Evolutionary conservation across 2,329 filamentous ascomycete species (phyloP).

Genomic region (Nannizzia gypsea): DNA sequence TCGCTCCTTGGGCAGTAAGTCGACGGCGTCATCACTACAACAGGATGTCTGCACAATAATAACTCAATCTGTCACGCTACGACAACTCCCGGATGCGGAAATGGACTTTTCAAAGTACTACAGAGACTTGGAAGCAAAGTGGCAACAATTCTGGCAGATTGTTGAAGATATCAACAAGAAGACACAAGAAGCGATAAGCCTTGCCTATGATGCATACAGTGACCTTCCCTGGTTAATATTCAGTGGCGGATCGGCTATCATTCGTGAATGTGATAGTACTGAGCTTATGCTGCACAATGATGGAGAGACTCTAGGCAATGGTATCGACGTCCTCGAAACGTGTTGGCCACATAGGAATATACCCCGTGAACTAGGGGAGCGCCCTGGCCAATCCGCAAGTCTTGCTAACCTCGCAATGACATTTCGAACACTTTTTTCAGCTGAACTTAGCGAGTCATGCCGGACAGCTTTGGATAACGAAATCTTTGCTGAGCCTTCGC

Average conservation of each 20-base stretch:
- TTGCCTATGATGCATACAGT: constrained; percentile 59
- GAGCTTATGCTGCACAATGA: constrained; percentile 66
- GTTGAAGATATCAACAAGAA: constrained; percentile 77
- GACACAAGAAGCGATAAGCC: constrained; percentile 65
- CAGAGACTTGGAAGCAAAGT: constrained; percentile 64
- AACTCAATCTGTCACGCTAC: constrained; percentile 54
- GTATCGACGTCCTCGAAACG: constrained; percentile 29
- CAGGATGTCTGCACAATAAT: constrained; percentile 66
- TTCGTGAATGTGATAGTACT: constrained; percentile 66
- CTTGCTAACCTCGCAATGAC: constrained; percentile 58
- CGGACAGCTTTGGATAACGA: constrained; percentile 57
- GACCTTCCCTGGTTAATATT: constrained; percentile 75
- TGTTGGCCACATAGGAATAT: constrained; percentile 36
- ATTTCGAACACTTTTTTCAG: constrained; percentile 59
- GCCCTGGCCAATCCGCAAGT: constrained; percentile 44
- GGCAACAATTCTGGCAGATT: constrained; percentile 80
- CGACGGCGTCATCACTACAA: constrained; percentile 48
- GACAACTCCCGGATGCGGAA: constrained; percentile 46
- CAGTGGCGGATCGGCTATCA: constrained; percentile 65
- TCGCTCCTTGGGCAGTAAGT: constrained; percentile 12
- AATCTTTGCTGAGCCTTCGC: constrained; percentile 60
- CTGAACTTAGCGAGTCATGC: constrained; percentile 57
- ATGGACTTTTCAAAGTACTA: constrained; percentile 69
- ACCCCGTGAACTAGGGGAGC: constrained; percentile 39
- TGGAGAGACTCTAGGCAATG: constrained; percentile 26